A percentile compares a stretch with the other conserved stretches of the same genome.
phyloP scores from a whole-genome alignment of 2,329 filamentous ascomycete genomes.

The Scedosporium minutisporum region DNA sequence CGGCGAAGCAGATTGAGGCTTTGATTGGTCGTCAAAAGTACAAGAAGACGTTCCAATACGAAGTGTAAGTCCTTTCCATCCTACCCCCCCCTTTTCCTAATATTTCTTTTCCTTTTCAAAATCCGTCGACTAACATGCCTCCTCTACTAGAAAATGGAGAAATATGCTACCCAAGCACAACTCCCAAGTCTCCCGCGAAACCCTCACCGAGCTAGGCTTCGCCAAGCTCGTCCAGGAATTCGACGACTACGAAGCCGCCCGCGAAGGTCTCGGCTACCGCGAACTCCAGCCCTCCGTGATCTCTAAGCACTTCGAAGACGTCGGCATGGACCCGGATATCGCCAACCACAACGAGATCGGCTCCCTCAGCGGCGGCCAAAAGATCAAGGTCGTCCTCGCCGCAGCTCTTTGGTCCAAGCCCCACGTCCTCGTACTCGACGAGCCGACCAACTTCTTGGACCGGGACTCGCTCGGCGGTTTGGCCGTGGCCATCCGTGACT shows the following conservation, averaged over 20 bases:
- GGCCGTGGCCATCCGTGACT: slow-evolving; percentile 95
- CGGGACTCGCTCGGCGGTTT: slow-evolving; percentile 93
- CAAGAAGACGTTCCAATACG: slow-evolving; percentile 99
- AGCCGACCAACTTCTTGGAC: slow-evolving; percentile 98
- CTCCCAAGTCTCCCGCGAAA: slow-evolving; percentile 86
- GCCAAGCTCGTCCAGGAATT: slow-evolving; percentile 94
- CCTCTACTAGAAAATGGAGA: slow-evolving; percentile 68
- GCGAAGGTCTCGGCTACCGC: slow-evolving; percentile 94
- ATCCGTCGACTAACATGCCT: neutral
- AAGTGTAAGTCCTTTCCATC: slow-evolving; percentile 52
- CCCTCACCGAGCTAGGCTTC: slow-evolving; percentile 75
- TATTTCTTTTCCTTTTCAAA: neutral
- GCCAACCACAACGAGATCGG: slow-evolving; percentile 98
- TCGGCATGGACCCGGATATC: slow-evolving; percentile 93
- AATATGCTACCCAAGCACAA: slow-evolving; percentile 86
- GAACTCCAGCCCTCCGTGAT: slow-evolving; percentile 88
- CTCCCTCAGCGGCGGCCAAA: slow-evolving; percentile 90
- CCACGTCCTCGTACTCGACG: slow-evolving; percentile 91
- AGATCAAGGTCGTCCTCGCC: slow-evolving; percentile 97
- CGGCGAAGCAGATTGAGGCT: slow-evolving; percentile 67
- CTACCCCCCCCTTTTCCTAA: neutral
- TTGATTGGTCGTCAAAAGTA: slow-evolving; percentile 95
- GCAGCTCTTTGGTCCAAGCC: slow-evolving; percentile 78
- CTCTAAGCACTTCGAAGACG: slow-evolving; percentile 94
- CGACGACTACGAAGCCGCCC: slow-evolving; percentile 96